These are phyloP conservation scores for Cutaneotrichosporon cavernicola DNA, from an alignment of 1,284 basidiomycete species.

Conservation along the genomic window DNA sequence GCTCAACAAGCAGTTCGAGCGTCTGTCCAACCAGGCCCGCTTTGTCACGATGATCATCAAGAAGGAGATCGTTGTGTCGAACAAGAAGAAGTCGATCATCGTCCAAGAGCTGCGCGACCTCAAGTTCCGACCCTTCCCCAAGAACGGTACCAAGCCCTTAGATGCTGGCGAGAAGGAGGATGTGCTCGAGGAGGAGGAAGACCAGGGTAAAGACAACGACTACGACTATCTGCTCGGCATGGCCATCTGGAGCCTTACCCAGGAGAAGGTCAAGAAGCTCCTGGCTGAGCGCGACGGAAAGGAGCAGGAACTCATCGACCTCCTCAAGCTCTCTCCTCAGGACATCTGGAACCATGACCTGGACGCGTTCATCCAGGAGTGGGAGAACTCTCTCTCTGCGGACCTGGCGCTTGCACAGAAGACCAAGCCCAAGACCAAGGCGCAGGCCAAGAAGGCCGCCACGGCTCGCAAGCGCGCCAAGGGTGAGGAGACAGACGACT, in stretches of 20 bases:
- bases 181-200: conserved; percentile 59
- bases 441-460: conserved; percentile 64
- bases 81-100: conserved; percentile 85
- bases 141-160: conserved; percentile 60
- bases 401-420: conserved; percentile 57
- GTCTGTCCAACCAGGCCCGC: conserved; percentile 89
- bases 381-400: conserved; percentile 70
- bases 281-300: conserved; percentile 76
- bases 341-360: conserved; percentile 91
- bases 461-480: conserved; percentile 58
- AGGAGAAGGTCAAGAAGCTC: conserved; percentile 89
- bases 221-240: conserved; percentile 94
- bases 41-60: conserved; percentile 96
- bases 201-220: conserved; percentile 63
- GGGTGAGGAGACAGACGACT: conserved; percentile 61
- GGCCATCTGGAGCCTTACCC: conserved; percentile 92
- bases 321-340: conserved; percentile 77
- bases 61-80: conserved; percentile 83
- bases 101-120: conserved; percentile 77
- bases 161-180: conserved; percentile 71
- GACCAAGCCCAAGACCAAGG: conserved; percentile 65
- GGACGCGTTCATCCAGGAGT: conserved; percentile 75
- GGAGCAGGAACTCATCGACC: conserved; percentile 73
- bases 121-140: conserved; percentile 85
- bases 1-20: conserved; percentile 78